Percentiles rank a stretch among this genome's conserved stretches.
These are phyloP conservation scores for Wickerhamiella pararugosa DNA, from an alignment of 1,139 yeast genomes.

Conservation along the genomic window DNA sequence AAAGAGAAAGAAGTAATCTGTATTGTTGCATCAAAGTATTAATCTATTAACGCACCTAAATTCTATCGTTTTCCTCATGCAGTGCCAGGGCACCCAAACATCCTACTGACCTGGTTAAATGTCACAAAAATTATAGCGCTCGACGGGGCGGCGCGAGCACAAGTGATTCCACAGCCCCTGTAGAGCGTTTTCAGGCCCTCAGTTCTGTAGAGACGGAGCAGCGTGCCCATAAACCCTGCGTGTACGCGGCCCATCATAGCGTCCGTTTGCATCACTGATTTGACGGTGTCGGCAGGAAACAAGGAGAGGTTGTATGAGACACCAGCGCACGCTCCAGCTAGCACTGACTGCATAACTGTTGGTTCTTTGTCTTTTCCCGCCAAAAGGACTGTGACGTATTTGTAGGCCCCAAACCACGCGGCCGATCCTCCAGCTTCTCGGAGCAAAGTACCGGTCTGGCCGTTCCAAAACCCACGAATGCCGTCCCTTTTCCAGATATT, in stretches of 20 bases:
- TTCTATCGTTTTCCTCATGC: background rate
- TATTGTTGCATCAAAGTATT: background rate
- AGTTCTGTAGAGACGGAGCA: slow-evolving; percentile 27
- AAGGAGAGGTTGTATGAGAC: slow-evolving; percentile 60
- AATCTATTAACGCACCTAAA: background rate
- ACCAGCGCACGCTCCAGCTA: slow-evolving; percentile 83
- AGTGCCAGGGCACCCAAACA: background rate
- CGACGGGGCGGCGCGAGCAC: slow-evolving; percentile 74
- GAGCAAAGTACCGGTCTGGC: slow-evolving; percentile 68
- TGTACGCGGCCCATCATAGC: slow-evolving; percentile 23
- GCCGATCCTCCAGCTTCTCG: slow-evolving; percentile 87
- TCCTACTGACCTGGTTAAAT: slow-evolving; percentile 37
- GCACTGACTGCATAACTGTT: slow-evolving; percentile 40
- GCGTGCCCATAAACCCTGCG: slow-evolving; percentile 25
- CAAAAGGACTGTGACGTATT: slow-evolving; percentile 34
- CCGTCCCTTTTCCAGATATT: slow-evolving; percentile 40
- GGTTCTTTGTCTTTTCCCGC: slow-evolving; percentile 14
- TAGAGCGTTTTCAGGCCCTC: slow-evolving; percentile 59
- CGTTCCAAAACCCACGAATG: slow-evolving; percentile 58
- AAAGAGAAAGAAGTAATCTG: slow-evolving; percentile 39
- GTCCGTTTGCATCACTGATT: slow-evolving; percentile 71
- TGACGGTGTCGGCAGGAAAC: slow-evolving; percentile 85
- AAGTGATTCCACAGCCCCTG: slow-evolving; percentile 73
- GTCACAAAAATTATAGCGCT: slow-evolving; percentile 74
- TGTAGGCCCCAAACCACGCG: slow-evolving; percentile 88